These are phyloP conservation scores for Thielaviopsis euricoi DNA, from an alignment of 2,329 filamentous ascomycete genomes.

Conservation along the genomic window DNA sequence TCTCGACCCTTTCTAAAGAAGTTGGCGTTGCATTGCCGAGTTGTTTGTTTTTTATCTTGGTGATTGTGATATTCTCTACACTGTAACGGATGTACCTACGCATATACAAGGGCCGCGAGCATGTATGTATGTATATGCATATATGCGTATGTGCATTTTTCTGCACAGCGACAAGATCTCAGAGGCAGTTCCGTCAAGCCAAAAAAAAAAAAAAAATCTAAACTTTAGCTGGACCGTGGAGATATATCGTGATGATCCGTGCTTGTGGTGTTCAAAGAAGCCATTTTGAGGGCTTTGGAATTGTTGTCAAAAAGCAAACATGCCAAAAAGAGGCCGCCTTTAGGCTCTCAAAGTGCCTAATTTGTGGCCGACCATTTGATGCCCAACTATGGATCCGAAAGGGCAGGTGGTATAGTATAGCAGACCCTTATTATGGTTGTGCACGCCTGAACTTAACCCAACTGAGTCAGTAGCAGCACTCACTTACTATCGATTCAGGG, in stretches of 20 bases:
- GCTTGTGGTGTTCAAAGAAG: no score
- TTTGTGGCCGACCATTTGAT: neutral
- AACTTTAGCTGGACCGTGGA: no score
- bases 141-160: no score
- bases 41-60: neutral
- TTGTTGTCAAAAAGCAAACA: neutral
- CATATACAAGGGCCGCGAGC: neutral
- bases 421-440: neutral
- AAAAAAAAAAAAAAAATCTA: no score
- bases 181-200: no score
- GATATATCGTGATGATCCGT: no score
- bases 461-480: no score
- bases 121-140: no score
- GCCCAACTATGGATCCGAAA: neutral
- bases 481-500: no score
- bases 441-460: no score
- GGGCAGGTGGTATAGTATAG: neutral
- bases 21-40: neutral
- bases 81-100: neutral
- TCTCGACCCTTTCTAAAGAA: neutral
- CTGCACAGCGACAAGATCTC: no score
- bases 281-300: no score
- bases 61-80: neutral
- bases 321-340: neutral
- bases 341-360: neutral